phyloP scores from a whole-genome alignment of 306 rosid species.

The Canavalia gladiata region DNA sequence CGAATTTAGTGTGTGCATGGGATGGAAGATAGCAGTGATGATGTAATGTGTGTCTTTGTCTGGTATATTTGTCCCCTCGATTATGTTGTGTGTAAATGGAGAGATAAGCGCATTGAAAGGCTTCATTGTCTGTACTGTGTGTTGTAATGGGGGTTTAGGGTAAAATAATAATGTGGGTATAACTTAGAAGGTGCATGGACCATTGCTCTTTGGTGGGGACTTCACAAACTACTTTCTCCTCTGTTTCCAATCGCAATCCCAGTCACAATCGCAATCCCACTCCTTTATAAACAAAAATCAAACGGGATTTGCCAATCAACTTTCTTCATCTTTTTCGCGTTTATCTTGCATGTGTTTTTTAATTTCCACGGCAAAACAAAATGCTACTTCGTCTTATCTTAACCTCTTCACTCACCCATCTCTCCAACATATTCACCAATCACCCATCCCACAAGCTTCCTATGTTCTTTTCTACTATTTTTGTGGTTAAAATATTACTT shows the following conservation, averaged over 20 bases:
- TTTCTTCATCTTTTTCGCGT: conserved; percentile 4
- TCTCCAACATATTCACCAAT: too few relatives aligned
- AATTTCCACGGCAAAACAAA: neutral
- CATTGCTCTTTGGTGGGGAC: neutral
- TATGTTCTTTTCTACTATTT: too few relatives aligned
- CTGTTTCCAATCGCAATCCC: neutral
- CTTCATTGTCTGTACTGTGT: neutral
- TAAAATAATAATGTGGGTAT: neutral
- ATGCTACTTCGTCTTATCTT: neutral
- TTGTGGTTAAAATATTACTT: too few relatives aligned
- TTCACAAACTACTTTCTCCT: neutral
- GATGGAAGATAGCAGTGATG: neutral
- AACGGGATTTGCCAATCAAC: conserved; percentile 21
- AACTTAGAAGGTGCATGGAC: neutral
- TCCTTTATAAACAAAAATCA: neutral
- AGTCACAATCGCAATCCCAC: neutral
- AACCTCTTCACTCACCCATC: neutral
- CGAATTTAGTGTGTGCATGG: too few relatives aligned
- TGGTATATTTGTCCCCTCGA: neutral
- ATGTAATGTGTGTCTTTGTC: neutral
- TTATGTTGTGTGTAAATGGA: conserved; percentile 1
- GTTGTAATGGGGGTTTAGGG: neutral
- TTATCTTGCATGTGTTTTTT: neutral
- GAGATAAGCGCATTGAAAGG: neutral
- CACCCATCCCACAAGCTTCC: too few relatives aligned